Evolutionary conservation across 2,329 filamentous ascomycete species (phyloP), one percentile per base, ranked within the genome.

Genomic region (Didymella pomorum): DNA sequence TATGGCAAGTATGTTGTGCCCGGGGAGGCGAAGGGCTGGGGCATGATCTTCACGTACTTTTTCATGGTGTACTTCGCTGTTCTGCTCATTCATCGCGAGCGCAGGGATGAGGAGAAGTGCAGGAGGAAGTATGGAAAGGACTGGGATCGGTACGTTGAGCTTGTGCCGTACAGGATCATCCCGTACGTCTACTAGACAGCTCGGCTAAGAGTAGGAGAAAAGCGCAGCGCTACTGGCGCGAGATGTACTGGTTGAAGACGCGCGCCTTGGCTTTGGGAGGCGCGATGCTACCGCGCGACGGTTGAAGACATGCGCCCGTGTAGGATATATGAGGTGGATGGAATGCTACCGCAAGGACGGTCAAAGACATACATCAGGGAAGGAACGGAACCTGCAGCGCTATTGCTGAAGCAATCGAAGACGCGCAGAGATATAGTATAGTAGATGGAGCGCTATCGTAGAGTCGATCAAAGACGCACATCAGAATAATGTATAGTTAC

Each of bases 11-110:
- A 89, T 68, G 84, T 93, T 2, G 82, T 92, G 14, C 88, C 88
- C 53, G 90, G 89, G 33, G 87, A 88, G 25, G 89, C 91, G 29
- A 86, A 85, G 67, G 93, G 92, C 21, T 96, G 90, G 86, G 93
- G 90, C 45, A 93, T 93, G 79, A 81, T 93, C 44, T 86, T 97
- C 66, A 97, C 93, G 0, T 98, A 97, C 81, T 97, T 97, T 75
- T 98, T 96, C 80, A 84, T 97, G 67, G 71, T 96, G 8, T 98
- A 97, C 81, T 97, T 98, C 80, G 93, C 88, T 3, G 80, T 96
- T 12, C 79, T 98, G 62, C 83, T 98, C 11, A 82, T 97, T 52
- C 94, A 97, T 75, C 89, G 94, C 20, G 93, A 96, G 74, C 81
- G 87, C 58, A 85, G 94, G 52, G 94, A 98, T 67, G 93, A 97